These are phyloP conservation scores for Zasmidium cellare DNA, from an alignment of 2,329 filamentous ascomycete species.

Conservation along the genomic window DNA sequence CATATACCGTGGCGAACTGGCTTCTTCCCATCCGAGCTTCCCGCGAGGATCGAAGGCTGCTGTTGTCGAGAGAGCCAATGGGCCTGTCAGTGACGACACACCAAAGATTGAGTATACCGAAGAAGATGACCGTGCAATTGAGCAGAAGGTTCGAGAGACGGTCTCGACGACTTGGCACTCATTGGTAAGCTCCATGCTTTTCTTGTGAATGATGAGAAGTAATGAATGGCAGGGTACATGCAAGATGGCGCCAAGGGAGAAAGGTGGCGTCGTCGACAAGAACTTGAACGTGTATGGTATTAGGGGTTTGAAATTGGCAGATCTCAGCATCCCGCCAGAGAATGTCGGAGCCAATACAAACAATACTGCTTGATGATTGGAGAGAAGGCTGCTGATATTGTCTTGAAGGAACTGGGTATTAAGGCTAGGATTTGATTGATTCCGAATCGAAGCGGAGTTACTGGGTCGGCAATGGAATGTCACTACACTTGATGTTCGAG, in stretches of 20 bases:
- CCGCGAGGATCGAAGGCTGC: constrained; percentile 46
- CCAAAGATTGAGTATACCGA: constrained; percentile 41
- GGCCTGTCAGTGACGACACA: constrained; percentile 40
- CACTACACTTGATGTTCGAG: no score
- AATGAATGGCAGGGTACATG: constrained; percentile 40
- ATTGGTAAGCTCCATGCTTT: constrained; percentile 9
- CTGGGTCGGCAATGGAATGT: no score
- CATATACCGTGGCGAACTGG: constrained; percentile 47
- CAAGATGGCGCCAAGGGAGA: constrained; percentile 36
- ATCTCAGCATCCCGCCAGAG: constrained; percentile 42
- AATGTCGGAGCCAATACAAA: constrained; percentile 50
- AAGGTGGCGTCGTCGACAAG: constrained; percentile 42
- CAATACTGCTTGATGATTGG: constrained; percentile 46
- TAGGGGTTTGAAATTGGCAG: constrained; percentile 42
- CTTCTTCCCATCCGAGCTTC: constrained; percentile 38
- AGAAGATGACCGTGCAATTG: constrained; percentile 39
- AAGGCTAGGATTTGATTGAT: constrained; percentile 9
- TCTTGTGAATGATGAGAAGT: neutral
- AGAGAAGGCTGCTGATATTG: constrained; percentile 43
- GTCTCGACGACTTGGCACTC: constrained; percentile 44
- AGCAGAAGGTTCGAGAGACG: constrained; percentile 43
- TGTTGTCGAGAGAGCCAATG: constrained; percentile 26
- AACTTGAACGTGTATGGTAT: constrained; percentile 42
- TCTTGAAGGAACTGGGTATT: constrained; percentile 40
- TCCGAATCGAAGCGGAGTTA: no score